A percentile compares a stretch with the other conserved stretches of the same genome.
Evolutionary conservation across 2,329 filamentous ascomycete species (phyloP).

Genomic region (Emmonsiellopsis sp.): DNA sequence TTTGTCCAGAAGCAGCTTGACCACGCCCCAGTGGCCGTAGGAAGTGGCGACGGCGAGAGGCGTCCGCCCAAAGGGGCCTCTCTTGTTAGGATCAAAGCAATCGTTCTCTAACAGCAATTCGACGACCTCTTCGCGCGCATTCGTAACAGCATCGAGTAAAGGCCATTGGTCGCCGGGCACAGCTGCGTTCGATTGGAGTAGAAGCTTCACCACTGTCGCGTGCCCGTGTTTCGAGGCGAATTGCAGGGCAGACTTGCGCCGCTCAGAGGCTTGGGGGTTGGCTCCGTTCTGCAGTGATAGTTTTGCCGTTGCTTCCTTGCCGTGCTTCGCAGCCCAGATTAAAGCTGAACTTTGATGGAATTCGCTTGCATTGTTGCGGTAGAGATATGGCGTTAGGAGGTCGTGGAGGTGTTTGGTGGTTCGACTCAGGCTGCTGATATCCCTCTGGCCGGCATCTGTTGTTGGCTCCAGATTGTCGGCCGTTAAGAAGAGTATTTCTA

Average conservation of each 20-base stretch:
- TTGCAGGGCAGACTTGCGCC: no score
- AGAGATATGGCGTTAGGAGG: background rate
- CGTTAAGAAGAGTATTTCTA: background rate
- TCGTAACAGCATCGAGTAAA: no score
- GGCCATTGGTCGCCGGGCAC: no score
- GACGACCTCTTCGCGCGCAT: no score
- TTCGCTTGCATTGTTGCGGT: background rate
- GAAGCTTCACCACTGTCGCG: no score
- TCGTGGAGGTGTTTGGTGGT: background rate
- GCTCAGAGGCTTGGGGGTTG: no score
- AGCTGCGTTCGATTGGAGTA: no score
- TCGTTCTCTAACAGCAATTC: no score
- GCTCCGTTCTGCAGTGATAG: background rate
- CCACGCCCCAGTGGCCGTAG: background rate
- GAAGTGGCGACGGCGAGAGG: no score
- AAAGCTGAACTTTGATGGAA: background rate
- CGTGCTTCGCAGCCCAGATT: background rate
- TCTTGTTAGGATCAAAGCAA: no score
- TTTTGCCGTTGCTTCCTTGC: background rate
- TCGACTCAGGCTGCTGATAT: background rate
- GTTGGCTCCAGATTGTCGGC: background rate
- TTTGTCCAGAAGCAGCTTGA: background rate
- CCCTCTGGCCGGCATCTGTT: background rate
- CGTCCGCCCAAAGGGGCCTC: no score
- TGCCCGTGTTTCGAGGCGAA: no score